These are phyloP conservation scores for Sindora glabra DNA, from an alignment of 306 rosid genomes.

Conservation along the genomic window DNA sequence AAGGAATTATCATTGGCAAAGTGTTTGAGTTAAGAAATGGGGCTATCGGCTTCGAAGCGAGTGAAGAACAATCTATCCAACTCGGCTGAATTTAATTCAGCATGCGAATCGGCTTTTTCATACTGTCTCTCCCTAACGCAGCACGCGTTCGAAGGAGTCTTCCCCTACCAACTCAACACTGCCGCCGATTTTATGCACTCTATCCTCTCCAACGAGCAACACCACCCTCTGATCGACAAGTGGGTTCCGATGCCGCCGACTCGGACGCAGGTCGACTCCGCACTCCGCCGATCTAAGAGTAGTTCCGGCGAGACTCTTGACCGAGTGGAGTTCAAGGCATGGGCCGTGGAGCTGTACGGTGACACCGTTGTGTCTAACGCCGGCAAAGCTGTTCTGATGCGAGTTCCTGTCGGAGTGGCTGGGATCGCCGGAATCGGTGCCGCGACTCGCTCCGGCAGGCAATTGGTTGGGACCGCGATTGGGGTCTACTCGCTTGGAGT, in stretches of 20 bases:
- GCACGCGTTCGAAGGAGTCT: slow-evolving; percentile 53
- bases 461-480: slow-evolving; percentile 43
- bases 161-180: slow-evolving; percentile 62
- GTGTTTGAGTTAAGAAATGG: too few species aligned
- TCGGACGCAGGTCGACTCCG: slow-evolving; percentile 55
- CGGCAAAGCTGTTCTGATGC: slow-evolving; percentile 31
- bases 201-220: slow-evolving; percentile 20
- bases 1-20: too few species aligned
- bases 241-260: slow-evolving; percentile 63
- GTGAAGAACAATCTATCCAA: slow-evolving; percentile 28
- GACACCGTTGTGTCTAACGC: slow-evolving; percentile 45
- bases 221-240: slow-evolving; percentile 39
- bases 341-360: slow-evolving; percentile 61
- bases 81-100: slow-evolving; percentile 52
- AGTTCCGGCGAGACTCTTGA: slow-evolving; percentile 4
- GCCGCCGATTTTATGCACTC: slow-evolving; percentile 62
- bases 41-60: slow-evolving; percentile 58
- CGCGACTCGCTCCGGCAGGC: slow-evolving; percentile 37
- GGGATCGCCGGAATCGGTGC: slow-evolving; percentile 68
- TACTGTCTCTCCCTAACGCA: slow-evolving; percentile 61
- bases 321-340: slow-evolving; percentile 34
- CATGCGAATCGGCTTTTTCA: slow-evolving; percentile 48
- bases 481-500: slow-evolving; percentile 69
- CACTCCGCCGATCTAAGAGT: slow-evolving; percentile 18
- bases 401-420: slow-evolving; percentile 63